Percentiles rank a stretch among this genome's conserved stretches.
Conservation (phyloP, 2,329 filamentous ascomycete genomes). For the Trichophyton equinum region DNA sequence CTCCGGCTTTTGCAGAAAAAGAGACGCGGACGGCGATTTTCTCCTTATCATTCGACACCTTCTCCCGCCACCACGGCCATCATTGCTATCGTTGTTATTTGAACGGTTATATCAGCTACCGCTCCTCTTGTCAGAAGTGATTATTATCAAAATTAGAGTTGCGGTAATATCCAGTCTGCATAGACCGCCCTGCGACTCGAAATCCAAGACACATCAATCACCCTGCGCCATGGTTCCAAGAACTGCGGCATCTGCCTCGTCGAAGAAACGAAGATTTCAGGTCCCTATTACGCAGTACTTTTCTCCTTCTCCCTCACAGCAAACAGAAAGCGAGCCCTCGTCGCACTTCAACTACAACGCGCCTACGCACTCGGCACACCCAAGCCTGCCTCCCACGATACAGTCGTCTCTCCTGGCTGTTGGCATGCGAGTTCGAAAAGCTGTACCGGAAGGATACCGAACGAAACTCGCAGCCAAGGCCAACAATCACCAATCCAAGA, state of each 20-base stretch:
- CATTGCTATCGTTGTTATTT: neutral
- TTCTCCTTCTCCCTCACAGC: conserved; percentile 14
- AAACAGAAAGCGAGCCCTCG: conserved; percentile 13
- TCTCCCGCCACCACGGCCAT: neutral
- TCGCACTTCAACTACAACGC: conserved; percentile 32
- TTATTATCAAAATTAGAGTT: neutral
- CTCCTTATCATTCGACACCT: neutral
- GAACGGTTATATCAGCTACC: neutral
- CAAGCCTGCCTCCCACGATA: conserved; percentile 49
- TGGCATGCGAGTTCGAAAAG: conserved; percentile 89
- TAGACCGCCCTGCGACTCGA: neutral
- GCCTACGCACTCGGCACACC: conserved; percentile 31
- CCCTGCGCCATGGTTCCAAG: neutral
- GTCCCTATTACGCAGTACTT: conserved; percentile 33
- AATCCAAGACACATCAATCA: neutral
- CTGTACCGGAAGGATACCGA: conserved; percentile 88
- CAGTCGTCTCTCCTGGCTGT: conserved; percentile 80
- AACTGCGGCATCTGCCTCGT: neutral
- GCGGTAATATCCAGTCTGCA: neutral
- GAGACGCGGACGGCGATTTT: neutral
- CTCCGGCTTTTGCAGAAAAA: neutral
- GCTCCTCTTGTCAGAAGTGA: neutral
- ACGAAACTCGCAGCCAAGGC: conserved; percentile 36
- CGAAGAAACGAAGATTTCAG: conserved; percentile 36
- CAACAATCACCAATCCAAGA: neutral